Base-by-base conservation (phyloP, 176 grass and related monocot genomes). In the Luzula sylvatica region DNA sequence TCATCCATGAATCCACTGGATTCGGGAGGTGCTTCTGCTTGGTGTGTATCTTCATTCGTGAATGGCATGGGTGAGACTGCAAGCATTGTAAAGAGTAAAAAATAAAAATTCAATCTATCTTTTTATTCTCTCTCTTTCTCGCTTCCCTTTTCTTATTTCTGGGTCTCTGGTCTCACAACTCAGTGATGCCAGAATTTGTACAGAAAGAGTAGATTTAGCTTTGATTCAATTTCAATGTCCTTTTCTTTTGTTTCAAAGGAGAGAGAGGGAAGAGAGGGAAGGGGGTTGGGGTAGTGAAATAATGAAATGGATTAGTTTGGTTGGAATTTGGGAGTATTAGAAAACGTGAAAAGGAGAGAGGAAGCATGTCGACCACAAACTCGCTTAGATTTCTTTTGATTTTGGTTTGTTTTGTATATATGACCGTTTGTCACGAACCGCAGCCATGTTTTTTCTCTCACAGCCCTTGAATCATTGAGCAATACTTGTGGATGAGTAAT, bases 361-460 rank as follows among this genome's bases (percentile, higher is more conserved):
- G 46, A 38, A 16, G 76, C 8, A 87, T 84, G 65, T 71, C 38
- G 50, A 75, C 88, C 88, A 84, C 88, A 95, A 75, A 11, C 78
- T 78, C 48, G 11, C 11, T 20, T 53, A 87, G 72, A 94, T 81
- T 83, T 87, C 25, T 71, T 50, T 58, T 64, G 24, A 64, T 70
- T 67, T 81, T 71, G 44, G 51, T 75, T 71, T 52, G 51, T 75
- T 76, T 62, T 75, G 78, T 78, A 19, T 25, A 11, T 55, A 42
- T 20, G 65, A 60, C 30, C 24, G 24, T 79, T 78, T 79, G 72
- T 68, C 83, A 41, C 51, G 40, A 52, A 74, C 61, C 50, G 67
- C 52, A 58, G 30, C 65, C 73, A 52, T 58, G 58, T 44, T 87
- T 73, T 69, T 60, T 48, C 62, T 38, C 14, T 48, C 49, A 45